These are phyloP conservation scores for Taiwanofungus camphoratus DNA, from an alignment of 1,284 basidiomycete species.

Conservation along the genomic window DNA sequence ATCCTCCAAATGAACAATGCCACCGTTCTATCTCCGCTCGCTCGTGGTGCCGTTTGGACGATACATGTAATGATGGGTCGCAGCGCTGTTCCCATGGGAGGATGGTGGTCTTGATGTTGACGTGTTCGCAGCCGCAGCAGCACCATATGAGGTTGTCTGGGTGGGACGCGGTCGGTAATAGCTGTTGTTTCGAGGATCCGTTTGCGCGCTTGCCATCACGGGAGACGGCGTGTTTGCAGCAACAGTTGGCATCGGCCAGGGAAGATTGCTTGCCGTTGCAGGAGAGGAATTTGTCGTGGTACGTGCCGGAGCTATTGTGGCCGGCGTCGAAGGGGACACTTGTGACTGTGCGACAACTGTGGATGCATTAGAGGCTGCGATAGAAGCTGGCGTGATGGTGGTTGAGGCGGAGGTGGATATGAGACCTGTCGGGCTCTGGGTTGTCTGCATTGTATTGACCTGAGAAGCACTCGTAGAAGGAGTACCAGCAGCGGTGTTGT, in stretches of 20 bases:
- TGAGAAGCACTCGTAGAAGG: no score
- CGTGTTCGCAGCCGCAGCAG: conserved; percentile 15
- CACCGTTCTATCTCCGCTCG: conserved; percentile 4
- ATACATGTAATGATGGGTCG: conserved; percentile 41
- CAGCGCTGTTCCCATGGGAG: conserved; percentile 25
- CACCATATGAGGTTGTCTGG: conserved; percentile 18
- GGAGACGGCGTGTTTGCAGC: conserved; percentile 25
- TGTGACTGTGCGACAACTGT: conserved; percentile 19
- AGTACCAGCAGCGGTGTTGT: no score
- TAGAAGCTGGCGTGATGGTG: conserved; percentile 18
- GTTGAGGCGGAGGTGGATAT: no score
- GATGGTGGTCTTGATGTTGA: conserved; percentile 28
- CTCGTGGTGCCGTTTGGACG: conserved; percentile 32
- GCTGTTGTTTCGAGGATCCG: conserved; percentile 26
- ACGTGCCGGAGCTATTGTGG: conserved; percentile 18
- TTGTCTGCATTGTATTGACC: background rate
- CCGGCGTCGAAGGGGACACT: conserved; percentile 20
- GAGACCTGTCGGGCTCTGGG: background rate
- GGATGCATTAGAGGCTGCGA: conserved; percentile 25
- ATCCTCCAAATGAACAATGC: conserved; percentile 4
- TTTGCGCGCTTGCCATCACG: conserved; percentile 22
- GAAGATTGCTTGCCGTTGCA: conserved; percentile 24
- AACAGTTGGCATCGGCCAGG: conserved; percentile 36
- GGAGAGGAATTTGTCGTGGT: conserved; percentile 19
- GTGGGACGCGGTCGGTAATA: conserved; percentile 34